phyloP scores from a whole-genome alignment of 306 rosid genomes.

The Echinosophora koreensis region DNA sequence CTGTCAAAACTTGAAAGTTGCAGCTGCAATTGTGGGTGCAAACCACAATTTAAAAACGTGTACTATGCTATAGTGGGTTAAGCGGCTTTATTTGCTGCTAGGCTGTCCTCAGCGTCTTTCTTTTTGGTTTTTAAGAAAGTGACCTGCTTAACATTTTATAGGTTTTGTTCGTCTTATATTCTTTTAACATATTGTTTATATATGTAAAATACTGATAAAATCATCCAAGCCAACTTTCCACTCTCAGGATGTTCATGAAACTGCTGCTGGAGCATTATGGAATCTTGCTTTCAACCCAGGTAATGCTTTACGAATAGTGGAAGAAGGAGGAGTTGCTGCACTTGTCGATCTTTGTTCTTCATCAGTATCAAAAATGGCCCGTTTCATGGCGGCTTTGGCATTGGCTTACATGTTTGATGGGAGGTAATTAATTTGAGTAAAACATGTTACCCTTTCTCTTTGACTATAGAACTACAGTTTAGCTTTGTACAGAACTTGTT shows the following conservation, averaged over 20 bases:
- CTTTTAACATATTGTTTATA: slow-evolving; percentile 28
- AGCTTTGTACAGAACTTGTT: slow-evolving; percentile 8
- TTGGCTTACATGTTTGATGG: slow-evolving; percentile 99
- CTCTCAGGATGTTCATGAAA: slow-evolving; percentile 98
- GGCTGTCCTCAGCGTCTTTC: slow-evolving; percentile 23
- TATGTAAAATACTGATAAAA: slow-evolving; percentile 39
- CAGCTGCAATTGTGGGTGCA: background rate
- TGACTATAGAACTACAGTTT: slow-evolving; percentile 4
- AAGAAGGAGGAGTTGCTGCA: slow-evolving; percentile 98
- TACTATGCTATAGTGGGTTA: background rate
- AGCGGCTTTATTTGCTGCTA: slow-evolving; percentile 25
- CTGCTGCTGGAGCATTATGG: slow-evolving; percentile 99
- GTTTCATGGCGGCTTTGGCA: slow-evolving; percentile 99
- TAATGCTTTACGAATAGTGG: slow-evolving; percentile 94
- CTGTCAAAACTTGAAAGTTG: background rate
- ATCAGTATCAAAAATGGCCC: slow-evolving; percentile 97
- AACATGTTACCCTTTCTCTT: slow-evolving; percentile 22
- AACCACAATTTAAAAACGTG: too few species aligned
- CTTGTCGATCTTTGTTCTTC: slow-evolving; percentile 95
- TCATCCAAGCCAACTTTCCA: slow-evolving; percentile 43
- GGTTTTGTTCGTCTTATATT: slow-evolving; percentile 1
- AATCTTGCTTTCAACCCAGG: slow-evolving; percentile 99
- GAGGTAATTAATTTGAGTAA: slow-evolving; percentile 63
- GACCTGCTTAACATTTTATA: background rate
- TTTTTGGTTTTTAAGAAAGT: slow-evolving; percentile 15